Evolutionary conservation across 768 basidiomycete species (phyloP), one percentile per base, ranked within the genome.

Genomic region (Amanita polypyramis): DNA sequence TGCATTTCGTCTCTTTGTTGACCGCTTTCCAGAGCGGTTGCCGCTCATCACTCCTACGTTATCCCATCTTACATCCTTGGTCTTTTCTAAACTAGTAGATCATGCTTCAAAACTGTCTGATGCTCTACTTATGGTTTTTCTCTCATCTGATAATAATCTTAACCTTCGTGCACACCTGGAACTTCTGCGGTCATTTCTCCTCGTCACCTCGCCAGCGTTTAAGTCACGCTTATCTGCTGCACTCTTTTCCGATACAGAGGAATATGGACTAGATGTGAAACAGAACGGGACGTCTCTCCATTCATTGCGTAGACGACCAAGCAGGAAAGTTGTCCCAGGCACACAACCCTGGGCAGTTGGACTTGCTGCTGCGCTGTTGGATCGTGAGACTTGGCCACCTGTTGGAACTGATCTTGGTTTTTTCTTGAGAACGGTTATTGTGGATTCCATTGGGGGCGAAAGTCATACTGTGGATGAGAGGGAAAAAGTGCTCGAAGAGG

Each of bases 371-470:
- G 75, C 77, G 2, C 63, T 95, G n/a, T 75, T 83, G 32, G 80
- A 85, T 38, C 70, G 82, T 30, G 78, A 79, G 43, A 76, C 72
- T 4, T 95, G 92, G 92, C 92, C 92, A 0, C 92, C 92, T 10
- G 82, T 85, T 14, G 88, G 87, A 4, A 74, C 83, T 2, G 90
- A 93, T 57, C 67, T 95, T 42, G 85, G 87, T 55, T 92, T 85
- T 64, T 79, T 82, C 54, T 66, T 95, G 36, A 66, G 90, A 45
- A 85, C 86, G 0, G 91, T 94, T 6, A 83, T 95, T 55, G 76
- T 92, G 7, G 91, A 91, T 60, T 82, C 86, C 4, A 68, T 89
- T 32, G 79, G 34, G 27, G 56, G 32, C 67, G 47, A 61, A 56
- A 53, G 51, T 52, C 43, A 49, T 29, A 47, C 47, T 40, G 45